A percentile compares a stretch with the other conserved stretches of the same genome.
Conservation (phyloP, 2,329 filamentous ascomycete species). For the Phaeosphaeria sp. region DNA sequence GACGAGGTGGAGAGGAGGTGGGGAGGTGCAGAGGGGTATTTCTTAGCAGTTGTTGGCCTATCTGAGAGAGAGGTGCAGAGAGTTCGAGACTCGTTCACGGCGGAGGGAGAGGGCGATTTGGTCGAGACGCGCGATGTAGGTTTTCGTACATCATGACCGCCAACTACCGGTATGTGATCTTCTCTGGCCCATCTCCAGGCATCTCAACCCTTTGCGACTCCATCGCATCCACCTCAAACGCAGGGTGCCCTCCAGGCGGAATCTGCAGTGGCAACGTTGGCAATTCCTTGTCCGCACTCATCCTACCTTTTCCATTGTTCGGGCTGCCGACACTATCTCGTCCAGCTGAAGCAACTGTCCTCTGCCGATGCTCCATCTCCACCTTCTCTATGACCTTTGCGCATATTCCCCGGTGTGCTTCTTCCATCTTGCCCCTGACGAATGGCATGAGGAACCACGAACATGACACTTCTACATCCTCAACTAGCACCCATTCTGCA, state of each 20-base stretch:
- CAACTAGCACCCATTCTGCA: conserved; percentile 42
- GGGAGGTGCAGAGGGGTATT: conserved; percentile 30
- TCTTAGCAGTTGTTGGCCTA: conserved; percentile 20
- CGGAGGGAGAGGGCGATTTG: conserved; percentile 2
- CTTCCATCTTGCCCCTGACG: conserved; percentile 41
- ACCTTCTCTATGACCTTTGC: conserved; percentile 43
- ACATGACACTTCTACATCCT: conserved; percentile 44
- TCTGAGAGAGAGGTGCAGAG: conserved; percentile 17
- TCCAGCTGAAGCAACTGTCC: conserved; percentile 15
- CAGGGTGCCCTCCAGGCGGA: background rate
- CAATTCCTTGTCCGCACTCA: conserved; percentile 7
- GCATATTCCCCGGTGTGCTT: conserved; percentile 41
- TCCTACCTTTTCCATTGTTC: conserved; percentile 21
- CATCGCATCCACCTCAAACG: conserved; percentile 17
- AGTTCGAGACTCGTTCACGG: conserved; percentile 19
- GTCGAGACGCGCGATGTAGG: background rate
- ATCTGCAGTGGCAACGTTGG: conserved; percentile 2
- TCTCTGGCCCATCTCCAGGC: conserved; percentile 21
- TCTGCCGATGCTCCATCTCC: conserved; percentile 27
- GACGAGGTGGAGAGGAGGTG: conserved; percentile 23
- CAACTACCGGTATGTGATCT: conserved; percentile 28
- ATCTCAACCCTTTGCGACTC: conserved; percentile 17
- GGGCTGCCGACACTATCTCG: conserved; percentile 8
- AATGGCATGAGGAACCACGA: conserved; percentile 46
- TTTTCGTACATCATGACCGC: background rate